Evolutionary conservation across 129 eudicot species (phyloP).

Genomic region (Ambrosia artemisiifolia): DNA sequence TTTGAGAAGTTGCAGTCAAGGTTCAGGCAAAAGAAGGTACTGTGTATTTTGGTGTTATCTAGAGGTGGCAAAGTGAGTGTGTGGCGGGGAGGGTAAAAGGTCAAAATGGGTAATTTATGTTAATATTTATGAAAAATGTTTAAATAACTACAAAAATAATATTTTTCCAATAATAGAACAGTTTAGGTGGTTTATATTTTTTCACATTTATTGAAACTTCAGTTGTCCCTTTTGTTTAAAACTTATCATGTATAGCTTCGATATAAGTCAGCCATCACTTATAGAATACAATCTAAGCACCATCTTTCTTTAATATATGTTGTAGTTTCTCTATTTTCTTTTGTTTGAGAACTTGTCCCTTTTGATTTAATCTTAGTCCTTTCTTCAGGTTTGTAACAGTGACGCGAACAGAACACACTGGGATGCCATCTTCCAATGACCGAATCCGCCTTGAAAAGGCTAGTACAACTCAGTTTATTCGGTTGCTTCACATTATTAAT

Average conservation of each 20-base stretch:
- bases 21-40: constrained; percentile 86
- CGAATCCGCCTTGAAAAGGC: constrained; percentile 75
- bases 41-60: neutral
- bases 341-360: neutral
- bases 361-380: neutral
- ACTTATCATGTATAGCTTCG: neutral
- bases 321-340: neutral
- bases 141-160: neutral
- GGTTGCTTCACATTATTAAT: neutral
- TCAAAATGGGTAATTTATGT: neutral
- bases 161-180: neutral
- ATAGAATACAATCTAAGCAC: neutral
- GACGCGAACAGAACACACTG: constrained; percentile 51
- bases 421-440: constrained; percentile 77
- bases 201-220: no score
- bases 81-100: neutral
- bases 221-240: neutral
- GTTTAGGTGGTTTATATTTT: neutral
- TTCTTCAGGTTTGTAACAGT: constrained; percentile 77
- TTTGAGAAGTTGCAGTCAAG: constrained; percentile 66
- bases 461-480: neutral
- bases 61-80: neutral
- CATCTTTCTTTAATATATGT: neutral
- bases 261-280: neutral
- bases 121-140: neutral